Percentiles rank a stretch among this genome's conserved stretches.
phyloP scores from a whole-genome alignment of 768 basidiomycete genomes.

The Amanita molliuscula region DNA sequence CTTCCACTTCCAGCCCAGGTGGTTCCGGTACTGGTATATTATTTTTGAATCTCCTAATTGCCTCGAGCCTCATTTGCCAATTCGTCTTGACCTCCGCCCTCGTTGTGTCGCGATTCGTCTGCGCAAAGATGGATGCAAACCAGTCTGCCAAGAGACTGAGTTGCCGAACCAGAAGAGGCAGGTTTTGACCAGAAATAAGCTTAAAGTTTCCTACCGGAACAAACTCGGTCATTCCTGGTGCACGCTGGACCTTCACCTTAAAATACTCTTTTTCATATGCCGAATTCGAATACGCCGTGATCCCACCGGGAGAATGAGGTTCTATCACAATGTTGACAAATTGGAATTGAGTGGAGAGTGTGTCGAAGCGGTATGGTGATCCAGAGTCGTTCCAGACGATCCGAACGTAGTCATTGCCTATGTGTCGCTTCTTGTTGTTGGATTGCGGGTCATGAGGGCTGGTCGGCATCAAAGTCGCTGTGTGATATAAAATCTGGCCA shows the following conservation, averaged over 20 bases:
- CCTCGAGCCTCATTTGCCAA: slow-evolving; percentile 74
- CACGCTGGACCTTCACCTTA: slow-evolving; percentile 86
- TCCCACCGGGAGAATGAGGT: slow-evolving; percentile 78
- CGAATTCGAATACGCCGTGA: slow-evolving; percentile 78
- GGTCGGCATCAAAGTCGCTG: slow-evolving; percentile 96
- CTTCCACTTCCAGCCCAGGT: slow-evolving; percentile 19
- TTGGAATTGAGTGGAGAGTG: slow-evolving; percentile 87
- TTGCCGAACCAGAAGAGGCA: slow-evolving; percentile 84
- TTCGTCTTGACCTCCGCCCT: slow-evolving; percentile 79
- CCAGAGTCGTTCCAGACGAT: slow-evolving; percentile 99
- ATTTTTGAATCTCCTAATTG: slow-evolving; percentile 62
- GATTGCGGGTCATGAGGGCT: slow-evolving; percentile 53
- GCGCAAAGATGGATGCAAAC: slow-evolving; percentile 77
- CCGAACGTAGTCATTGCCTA: slow-evolving; percentile 94
- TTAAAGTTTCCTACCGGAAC: slow-evolving; percentile 90
- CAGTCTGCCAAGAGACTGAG: slow-evolving; percentile 82
- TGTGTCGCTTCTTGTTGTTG: slow-evolving; percentile 86
- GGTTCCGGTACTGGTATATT: slow-evolving; percentile 22
- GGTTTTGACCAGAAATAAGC: slow-evolving; percentile 78
- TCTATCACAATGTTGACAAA: slow-evolving; percentile 97
- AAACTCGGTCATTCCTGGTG: slow-evolving; percentile 88
- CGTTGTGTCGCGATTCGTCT: slow-evolving; percentile 60
- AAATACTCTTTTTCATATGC: slow-evolving; percentile 91
- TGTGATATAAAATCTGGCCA: slow-evolving; percentile 88
- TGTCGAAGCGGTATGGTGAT: slow-evolving; percentile 81